phyloP scores from a whole-genome alignment of 352 stramenopile genomes.

The Phytopythium boreale region DNA sequence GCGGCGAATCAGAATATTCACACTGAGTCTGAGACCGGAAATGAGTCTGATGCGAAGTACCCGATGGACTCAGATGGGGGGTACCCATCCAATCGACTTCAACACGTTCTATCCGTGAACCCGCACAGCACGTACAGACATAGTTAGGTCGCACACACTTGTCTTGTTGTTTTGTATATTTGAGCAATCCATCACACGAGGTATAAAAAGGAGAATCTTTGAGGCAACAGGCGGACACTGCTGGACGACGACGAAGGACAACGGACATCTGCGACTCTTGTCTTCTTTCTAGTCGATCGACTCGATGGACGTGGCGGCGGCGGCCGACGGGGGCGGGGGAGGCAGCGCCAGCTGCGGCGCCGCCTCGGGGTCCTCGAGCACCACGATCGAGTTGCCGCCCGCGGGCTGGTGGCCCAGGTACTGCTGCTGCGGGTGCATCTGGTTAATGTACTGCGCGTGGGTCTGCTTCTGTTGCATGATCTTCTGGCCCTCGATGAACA shows the following conservation, averaged over 20 bases:
- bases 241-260: background rate
- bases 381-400: slow-evolving; percentile 5
- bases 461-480: slow-evolving; percentile 55
- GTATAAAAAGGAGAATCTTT: background rate
- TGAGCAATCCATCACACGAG: background rate
- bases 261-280: background rate
- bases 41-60: too few species aligned
- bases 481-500: slow-evolving; percentile 75
- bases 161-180: too few species aligned
- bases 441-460: slow-evolving; percentile 18
- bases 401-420: slow-evolving; percentile 31
- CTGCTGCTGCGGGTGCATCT: slow-evolving; percentile 31
- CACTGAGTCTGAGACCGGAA: too few species aligned
- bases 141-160: too few species aligned
- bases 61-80: too few species aligned
- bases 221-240: background rate
- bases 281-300: slow-evolving; percentile 36
- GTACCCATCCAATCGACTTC: too few species aligned
- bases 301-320: slow-evolving; percentile 10
- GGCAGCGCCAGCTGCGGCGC: slow-evolving; percentile 11
- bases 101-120: background rate
- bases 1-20: too few species aligned
- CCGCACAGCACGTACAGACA: too few species aligned
- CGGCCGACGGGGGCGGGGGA: slow-evolving; percentile 24
- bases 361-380: slow-evolving; percentile 19